phyloP scores from a whole-genome alignment of 305 asterid species.

The Solanum chacoense region DNA sequence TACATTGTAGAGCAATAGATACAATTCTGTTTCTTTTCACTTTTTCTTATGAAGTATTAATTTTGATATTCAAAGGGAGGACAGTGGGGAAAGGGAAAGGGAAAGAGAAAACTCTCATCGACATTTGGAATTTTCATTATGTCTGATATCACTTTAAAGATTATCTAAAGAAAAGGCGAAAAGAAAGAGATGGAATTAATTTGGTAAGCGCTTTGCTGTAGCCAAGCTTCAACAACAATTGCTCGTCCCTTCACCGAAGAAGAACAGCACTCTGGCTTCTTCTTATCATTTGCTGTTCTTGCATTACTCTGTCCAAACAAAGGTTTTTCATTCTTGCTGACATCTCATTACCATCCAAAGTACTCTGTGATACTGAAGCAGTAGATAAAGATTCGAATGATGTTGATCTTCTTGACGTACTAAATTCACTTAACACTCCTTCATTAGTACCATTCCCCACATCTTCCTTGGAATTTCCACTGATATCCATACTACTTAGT shows the following conservation, averaged over 20 bases:
- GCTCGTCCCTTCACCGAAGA: background rate
- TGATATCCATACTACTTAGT: background rate
- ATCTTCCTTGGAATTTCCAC: slow-evolving; percentile 1
- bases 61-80: background rate
- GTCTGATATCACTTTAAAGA: background rate
- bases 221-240: background rate
- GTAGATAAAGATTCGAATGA: background rate
- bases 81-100: background rate
- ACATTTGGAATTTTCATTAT: background rate
- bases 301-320: background rate
- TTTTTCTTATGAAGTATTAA: background rate
- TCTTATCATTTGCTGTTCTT: background rate
- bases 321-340: background rate
- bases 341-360: background rate
- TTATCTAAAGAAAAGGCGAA: background rate
- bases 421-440: slow-evolving; percentile 1
- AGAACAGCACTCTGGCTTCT: background rate
- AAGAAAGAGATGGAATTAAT: background rate
- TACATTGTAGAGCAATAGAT: background rate
- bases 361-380: background rate
- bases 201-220: background rate
- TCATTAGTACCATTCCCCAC: background rate
- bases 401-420: background rate
- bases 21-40: background rate
- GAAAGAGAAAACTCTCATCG: too few relatives aligned